Conservation (phyloP, 345 rosid species). For the Eucalyptus sp. region DNA sequence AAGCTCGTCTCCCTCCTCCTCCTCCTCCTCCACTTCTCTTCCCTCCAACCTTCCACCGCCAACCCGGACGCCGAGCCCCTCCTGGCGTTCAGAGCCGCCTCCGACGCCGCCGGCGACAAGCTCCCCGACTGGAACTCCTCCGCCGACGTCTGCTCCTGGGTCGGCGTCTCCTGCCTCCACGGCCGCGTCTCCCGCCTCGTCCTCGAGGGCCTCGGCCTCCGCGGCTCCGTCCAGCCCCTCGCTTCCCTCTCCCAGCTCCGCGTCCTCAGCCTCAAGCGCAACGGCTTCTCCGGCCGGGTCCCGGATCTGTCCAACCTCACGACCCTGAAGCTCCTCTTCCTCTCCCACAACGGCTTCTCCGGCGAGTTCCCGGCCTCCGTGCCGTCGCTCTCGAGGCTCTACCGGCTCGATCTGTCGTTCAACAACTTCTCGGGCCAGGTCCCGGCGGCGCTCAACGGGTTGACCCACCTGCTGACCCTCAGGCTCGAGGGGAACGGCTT, state of each 20-base stretch:
- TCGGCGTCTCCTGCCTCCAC: constrained; percentile 52
- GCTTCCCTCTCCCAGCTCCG: constrained; percentile 42
- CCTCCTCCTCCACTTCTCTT: not conserved
- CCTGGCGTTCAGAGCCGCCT: constrained; percentile 35
- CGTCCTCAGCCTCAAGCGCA: constrained; percentile 55
- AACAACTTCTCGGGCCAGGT: constrained; percentile 70
- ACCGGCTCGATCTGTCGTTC: constrained; percentile 77
- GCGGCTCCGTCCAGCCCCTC: not conserved
- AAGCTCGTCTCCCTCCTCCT: not conserved
- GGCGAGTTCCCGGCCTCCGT: constrained; percentile 55
- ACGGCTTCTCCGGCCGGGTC: constrained; percentile 48
- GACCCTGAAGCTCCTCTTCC: constrained; percentile 61
- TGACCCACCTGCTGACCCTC: constrained; percentile 70
- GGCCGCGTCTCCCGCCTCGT: constrained; percentile 60
- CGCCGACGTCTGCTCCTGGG: constrained; percentile 45
- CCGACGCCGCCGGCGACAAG: constrained; percentile 33
- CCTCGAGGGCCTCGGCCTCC: constrained; percentile 51
- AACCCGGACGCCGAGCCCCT: constrained; percentile 46
- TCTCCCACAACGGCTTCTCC: constrained; percentile 57
- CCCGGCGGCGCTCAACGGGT: constrained; percentile 27
- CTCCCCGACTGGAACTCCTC: constrained; percentile 56
- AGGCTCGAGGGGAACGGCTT: constrained; percentile 58
- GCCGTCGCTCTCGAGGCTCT: constrained; percentile 33
- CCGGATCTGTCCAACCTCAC: constrained; percentile 61
- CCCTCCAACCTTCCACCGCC: constrained; percentile 6